Evolutionary conservation across 306 rosid genomes (phyloP).

Genomic region (Lathyrus tuberosus): DNA sequence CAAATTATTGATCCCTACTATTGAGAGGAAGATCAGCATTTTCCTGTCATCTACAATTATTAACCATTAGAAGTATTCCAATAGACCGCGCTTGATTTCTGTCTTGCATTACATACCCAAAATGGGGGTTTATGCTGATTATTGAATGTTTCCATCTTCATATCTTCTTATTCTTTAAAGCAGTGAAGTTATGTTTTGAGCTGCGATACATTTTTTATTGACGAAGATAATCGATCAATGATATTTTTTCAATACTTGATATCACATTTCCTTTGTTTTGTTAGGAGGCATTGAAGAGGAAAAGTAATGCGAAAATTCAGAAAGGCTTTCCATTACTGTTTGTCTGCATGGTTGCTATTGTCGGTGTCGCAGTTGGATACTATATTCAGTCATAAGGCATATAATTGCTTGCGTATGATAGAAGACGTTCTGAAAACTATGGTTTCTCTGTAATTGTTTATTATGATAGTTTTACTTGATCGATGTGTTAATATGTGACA

Average conservation of each 20-base stretch:
- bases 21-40: neutral
- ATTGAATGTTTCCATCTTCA: constrained; percentile 19
- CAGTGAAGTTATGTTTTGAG: constrained; percentile 34
- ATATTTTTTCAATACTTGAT: constrained; percentile 21
- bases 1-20: too few relatives aligned
- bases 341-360: constrained; percentile 72
- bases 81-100: constrained; percentile 4
- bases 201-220: constrained; percentile 10
- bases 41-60: neutral
- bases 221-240: neutral
- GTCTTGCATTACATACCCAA: neutral
- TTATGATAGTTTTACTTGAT: constrained; percentile 38
- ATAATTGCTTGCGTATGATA: constrained; percentile 25
- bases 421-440: constrained; percentile 13
- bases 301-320: constrained; percentile 47
- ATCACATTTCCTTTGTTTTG: constrained; percentile 32
- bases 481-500: constrained; percentile 49
- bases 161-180: constrained; percentile 18
- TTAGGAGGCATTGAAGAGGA: constrained; percentile 70
- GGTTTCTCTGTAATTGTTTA: constrained; percentile 46
- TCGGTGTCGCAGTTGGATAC: constrained; percentile 72
- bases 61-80: constrained; percentile 10
- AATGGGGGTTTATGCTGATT: constrained; percentile 5
- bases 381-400: constrained; percentile 58
- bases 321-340: constrained; percentile 76